phyloP scores from a whole-genome alignment of 345 rosid species.

The Salix dunnii region DNA sequence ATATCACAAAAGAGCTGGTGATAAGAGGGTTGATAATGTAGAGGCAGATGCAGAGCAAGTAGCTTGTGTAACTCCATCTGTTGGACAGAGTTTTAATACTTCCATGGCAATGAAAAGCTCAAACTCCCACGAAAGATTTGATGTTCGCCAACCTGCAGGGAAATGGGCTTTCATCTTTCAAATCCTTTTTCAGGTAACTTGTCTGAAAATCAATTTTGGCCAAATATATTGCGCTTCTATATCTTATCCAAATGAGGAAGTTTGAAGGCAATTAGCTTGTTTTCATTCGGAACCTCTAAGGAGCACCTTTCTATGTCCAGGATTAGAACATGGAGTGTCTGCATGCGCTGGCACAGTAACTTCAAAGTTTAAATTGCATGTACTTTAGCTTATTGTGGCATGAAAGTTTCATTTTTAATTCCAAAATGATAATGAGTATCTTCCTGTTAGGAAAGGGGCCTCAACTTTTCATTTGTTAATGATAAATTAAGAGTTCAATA shows the following conservation, averaged over 20 bases:
- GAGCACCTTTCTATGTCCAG: background rate
- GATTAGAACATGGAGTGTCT: background rate
- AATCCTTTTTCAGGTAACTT: constrained; percentile 77
- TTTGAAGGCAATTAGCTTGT: background rate
- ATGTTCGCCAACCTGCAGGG: constrained; percentile 51
- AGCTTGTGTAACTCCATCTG: constrained; percentile 10
- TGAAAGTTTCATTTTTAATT: background rate
- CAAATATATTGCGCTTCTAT: background rate
- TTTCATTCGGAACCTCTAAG: background rate
- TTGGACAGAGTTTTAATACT: constrained; percentile 16
- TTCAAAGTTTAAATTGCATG: background rate
- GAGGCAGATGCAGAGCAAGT: constrained; percentile 79
- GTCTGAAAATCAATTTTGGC: background rate
- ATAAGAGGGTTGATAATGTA: constrained; percentile 57
- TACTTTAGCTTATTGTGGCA: background rate
- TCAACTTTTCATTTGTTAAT: background rate
- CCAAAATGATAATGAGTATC: background rate
- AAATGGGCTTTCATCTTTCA: constrained; percentile 65
- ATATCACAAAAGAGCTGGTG: constrained; percentile 56
- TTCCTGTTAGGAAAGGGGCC: background rate
- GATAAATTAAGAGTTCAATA: background rate
- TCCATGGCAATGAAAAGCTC: constrained; percentile 34
- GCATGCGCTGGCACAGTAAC: background rate
- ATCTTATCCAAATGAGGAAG: background rate
- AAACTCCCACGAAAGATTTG: constrained; percentile 16